These are phyloP conservation scores for Tulasnella calospora DNA, from an alignment of 768 basidiomycete genomes.

Conservation along the genomic window DNA sequence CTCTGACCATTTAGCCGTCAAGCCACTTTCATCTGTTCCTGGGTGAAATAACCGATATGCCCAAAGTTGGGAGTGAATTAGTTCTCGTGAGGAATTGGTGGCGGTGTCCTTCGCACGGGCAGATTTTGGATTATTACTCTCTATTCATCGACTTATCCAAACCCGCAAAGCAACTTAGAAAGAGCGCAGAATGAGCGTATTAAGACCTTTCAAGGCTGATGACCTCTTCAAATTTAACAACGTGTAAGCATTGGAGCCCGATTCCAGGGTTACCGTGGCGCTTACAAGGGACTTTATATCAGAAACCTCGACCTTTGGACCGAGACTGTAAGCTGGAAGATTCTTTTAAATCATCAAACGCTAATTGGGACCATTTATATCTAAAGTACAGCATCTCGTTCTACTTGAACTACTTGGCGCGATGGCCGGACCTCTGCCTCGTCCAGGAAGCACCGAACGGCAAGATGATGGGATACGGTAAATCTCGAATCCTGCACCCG, in stretches of 20 bases:
- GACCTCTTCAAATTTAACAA: constrained; percentile 94
- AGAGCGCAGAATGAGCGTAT: constrained; percentile 62
- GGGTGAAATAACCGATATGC: neutral
- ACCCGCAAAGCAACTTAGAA: neutral
- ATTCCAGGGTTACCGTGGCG: neutral
- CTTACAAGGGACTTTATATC: constrained; percentile 20
- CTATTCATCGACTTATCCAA: neutral
- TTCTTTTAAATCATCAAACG: neutral
- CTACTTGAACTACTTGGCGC: constrained; percentile 80
- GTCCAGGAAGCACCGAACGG: constrained; percentile 76
- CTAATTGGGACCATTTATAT: neutral
- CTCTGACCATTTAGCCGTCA: neutral
- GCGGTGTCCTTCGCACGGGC: constrained; percentile 1
- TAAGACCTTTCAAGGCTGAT: constrained; percentile 78
- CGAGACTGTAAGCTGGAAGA: constrained; percentile 68
- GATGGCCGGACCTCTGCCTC: constrained; percentile 89
- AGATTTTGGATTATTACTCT: constrained; percentile 12
- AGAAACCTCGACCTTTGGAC: constrained; percentile 97
- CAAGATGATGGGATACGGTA: constrained; percentile 90
- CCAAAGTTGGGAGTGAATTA: neutral
- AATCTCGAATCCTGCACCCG: too few relatives aligned
- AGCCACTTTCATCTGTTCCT: neutral
- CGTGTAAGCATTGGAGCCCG: constrained; percentile 49
- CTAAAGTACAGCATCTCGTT: constrained; percentile 78
- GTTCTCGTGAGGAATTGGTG: neutral